Evolutionary conservation across 371 early-diverging fungal species (phyloP), one percentile per base, ranked within the genome.

Genomic region (Homolaphlyctis polyrhiza): DNA sequence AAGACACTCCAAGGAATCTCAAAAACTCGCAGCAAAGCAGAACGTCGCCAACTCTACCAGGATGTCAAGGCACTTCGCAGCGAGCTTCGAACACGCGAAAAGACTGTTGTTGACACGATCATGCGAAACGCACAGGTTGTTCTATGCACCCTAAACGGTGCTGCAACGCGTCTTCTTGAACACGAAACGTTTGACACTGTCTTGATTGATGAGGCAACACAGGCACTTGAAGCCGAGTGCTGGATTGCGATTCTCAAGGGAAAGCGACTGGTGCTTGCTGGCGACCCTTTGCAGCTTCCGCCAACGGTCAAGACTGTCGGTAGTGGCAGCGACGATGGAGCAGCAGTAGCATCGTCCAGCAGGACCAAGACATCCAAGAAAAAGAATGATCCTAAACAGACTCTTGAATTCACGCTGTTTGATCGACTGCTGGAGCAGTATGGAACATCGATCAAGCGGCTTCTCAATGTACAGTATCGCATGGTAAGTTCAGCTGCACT

Each of bases 181-280:
- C 68, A 85, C 8, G 70, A 83, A 39, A 77, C 86, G 45, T 98
- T 94, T 78, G 97, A 97, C 72, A 87, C 87, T 0, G 89, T 95
- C 0, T 79, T 99, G 34, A 93, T 99, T 64, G 99, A 98, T 69
- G 98, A 97, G 75, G 91, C 91, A 0, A 89, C 92, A 5, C 97
- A 97, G 69, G 65, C 79, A 48, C 50, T 75, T 43, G 80, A 77
- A 55, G 68, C 77, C 1, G 97, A 96, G 80, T 90, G 92, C 67
- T 96, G 94, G 93, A 89, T 97, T 52, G 92, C 94, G 0, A 79
- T 91, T 21, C 69, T 84, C 33, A 90, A 89, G 67, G 89, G 87
- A 1, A 83, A 86, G 33, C 87, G 85, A 57, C 83, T 95, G 1
- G 86, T 98, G 45, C 74, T 98, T 25, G 96, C 95, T 27, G 99